Evolutionary conservation across 2,329 filamentous ascomycete genomes (phyloP).

Genomic region (Penicillium sclerotiorum): DNA sequence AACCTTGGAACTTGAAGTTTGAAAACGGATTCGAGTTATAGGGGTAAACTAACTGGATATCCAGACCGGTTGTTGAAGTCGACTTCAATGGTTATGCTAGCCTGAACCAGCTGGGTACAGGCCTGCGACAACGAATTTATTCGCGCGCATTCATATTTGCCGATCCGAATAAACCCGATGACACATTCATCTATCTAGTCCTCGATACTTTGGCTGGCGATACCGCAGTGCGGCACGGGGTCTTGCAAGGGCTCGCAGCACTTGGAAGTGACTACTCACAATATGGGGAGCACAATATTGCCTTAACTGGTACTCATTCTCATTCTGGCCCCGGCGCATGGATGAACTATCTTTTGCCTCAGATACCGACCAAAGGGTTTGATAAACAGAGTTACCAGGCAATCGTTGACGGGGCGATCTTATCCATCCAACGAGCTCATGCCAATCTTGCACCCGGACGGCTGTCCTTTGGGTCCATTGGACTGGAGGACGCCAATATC

Average conservation of each 20-base stretch:
- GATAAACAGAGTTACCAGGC: conserved; percentile 83
- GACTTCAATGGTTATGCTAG: conserved; percentile 93
- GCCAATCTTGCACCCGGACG: conserved; percentile 69
- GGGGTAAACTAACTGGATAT: neutral
- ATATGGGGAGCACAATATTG: conserved; percentile 80
- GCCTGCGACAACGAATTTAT: conserved; percentile 83
- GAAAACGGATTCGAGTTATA: too few relatives aligned
- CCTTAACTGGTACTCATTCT: conserved; percentile 89
- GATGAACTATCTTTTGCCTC: conserved; percentile 91
- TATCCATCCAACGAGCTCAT: conserved; percentile 82
- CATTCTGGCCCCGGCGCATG: conserved; percentile 90
- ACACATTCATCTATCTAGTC: conserved; percentile 84
- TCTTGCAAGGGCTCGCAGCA: conserved; percentile 70
- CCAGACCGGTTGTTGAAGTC: conserved; percentile 80
- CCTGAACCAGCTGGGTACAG: conserved; percentile 76
- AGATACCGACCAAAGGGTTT: conserved; percentile 86
- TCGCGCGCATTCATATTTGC: conserved; percentile 88
- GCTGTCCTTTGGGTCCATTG: conserved; percentile 69
- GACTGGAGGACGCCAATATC: conserved; percentile 76
- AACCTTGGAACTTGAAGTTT: neutral
- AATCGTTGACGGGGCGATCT: conserved; percentile 80
- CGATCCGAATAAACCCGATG: conserved; percentile 63
- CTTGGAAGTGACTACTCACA: conserved; percentile 72
- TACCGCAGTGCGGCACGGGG: conserved; percentile 84
- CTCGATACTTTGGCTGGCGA: conserved; percentile 87